These are phyloP conservation scores for Grosmannia penicillata DNA, from an alignment of 2,329 filamentous ascomycete genomes.

Conservation along the genomic window DNA sequence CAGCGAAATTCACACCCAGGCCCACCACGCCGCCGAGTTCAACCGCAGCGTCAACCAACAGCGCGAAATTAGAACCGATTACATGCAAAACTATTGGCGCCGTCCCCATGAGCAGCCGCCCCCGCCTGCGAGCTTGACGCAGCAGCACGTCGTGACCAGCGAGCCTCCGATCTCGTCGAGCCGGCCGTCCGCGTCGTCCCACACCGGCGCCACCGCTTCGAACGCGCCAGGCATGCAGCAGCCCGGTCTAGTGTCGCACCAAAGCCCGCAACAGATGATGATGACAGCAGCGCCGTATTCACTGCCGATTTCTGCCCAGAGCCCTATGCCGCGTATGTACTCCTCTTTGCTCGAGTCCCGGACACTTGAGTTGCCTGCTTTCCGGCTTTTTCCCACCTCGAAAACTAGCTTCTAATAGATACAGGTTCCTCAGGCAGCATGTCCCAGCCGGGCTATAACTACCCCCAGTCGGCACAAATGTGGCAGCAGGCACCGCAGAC, in stretches of 20 bases:
- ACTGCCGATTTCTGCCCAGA: slow-evolving; percentile 56
- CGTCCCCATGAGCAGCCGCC: slow-evolving; percentile 63
- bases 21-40: slow-evolving; percentile 77
- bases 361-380: no score
- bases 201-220: slow-evolving; percentile 41
- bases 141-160: slow-evolving; percentile 29
- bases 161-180: slow-evolving; percentile 32
- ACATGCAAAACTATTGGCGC: slow-evolving; percentile 69
- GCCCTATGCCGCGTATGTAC: slow-evolving; percentile 50
- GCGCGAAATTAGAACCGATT: slow-evolving; percentile 64
- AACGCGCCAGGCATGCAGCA: slow-evolving; percentile 31
- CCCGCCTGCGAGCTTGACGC: slow-evolving; percentile 29
- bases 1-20: slow-evolving; percentile 70
- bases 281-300: slow-evolving; percentile 53
- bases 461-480: slow-evolving; percentile 45
- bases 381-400: slow-evolving; percentile 12
- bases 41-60: slow-evolving; percentile 74
- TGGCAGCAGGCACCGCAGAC: slow-evolving; percentile 54
- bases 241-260: slow-evolving; percentile 42
- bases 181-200: slow-evolving; percentile 42
- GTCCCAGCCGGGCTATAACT: slow-evolving; percentile 45
- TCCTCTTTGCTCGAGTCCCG: no score
- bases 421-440: slow-evolving; percentile 38
- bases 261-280: slow-evolving; percentile 53
- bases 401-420: slow-evolving; percentile 39